These are phyloP conservation scores for Starmerella floricola DNA, from an alignment of 805 yeast species.

Conservation along the genomic window DNA sequence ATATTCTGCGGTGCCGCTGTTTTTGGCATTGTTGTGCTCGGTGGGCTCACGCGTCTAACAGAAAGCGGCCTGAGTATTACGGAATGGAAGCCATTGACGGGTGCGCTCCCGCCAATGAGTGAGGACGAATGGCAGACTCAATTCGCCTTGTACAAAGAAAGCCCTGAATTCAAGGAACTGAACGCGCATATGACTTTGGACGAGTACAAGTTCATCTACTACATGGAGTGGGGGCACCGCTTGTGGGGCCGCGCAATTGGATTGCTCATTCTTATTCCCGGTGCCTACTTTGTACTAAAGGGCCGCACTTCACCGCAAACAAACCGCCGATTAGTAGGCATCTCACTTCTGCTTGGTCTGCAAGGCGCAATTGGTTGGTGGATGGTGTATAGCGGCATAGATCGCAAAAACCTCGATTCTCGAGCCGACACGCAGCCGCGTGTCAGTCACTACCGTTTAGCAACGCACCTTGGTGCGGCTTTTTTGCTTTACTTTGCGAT, in stretches of 20 bases:
- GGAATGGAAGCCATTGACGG: constrained; percentile 98
- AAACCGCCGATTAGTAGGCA: constrained; percentile 53
- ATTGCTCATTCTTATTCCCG: constrained; percentile 67
- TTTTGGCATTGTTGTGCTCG: constrained; percentile 90
- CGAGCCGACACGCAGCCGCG: constrained; percentile 83
- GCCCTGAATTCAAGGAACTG: constrained; percentile 84
- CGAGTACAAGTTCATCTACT: constrained; percentile 87
- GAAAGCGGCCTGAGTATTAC: constrained; percentile 94
- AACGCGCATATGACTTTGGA: constrained; percentile 82
- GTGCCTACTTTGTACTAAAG: constrained; percentile 61
- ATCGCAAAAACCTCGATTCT: constrained; percentile 60
- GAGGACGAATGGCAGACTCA: constrained; percentile 78
- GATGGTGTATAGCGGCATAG: constrained; percentile 97
- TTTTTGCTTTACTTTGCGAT: constrained; percentile 77
- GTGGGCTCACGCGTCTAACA: constrained; percentile 89
- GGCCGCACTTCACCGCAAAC: constrained; percentile 56
- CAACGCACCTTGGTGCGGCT: constrained; percentile 90
- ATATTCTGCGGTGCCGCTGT: constrained; percentile 78
- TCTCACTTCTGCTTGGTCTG: constrained; percentile 68
- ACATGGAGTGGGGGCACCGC: constrained; percentile 97
- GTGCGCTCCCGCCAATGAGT: constrained; percentile 76
- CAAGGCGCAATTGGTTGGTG: constrained; percentile 99
- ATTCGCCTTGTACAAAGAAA: constrained; percentile 63
- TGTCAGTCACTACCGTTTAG: constrained; percentile 86
- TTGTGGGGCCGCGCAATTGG: constrained; percentile 89